Evolutionary conservation across 257 asterid genomes (phyloP), one percentile per base, ranked within the genome.

Genomic region (Solanum tarapatanum): DNA sequence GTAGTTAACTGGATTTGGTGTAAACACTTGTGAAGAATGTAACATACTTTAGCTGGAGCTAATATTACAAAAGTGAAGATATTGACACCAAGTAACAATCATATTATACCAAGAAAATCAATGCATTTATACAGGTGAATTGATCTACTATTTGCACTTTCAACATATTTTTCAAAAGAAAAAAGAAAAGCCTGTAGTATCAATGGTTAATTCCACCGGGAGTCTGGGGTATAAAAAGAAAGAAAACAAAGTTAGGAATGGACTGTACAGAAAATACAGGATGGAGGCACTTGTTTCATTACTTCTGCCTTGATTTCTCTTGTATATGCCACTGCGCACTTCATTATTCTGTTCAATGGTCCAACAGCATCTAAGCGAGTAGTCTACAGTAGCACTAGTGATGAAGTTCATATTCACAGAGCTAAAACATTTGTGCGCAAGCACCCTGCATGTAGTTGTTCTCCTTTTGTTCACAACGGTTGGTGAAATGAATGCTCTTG

Each of bases 191-290:
- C 84, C 66, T 14, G 14, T 35, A 80, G 28, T 10, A 82, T 35
- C 11, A 74, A 11, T 36, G 51, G 82, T 74, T 36, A 36, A 21
- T 36, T 17, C 19, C 82, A 73, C 82, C 5, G 1, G 5, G 82
- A 33, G 8, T 35, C 19, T 13, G 17, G 36, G 17, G 26, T 43
- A 26, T 14, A 82, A 48, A 26, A 51, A 51, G 8, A 41, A 16
- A 82, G 11, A 82, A 82, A 45, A 48, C 28, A 28, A 30, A 19
- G 69, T 30, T 16, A 28, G 30, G 85, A 48, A 82, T 82, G 43
- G 32, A 68, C 82, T 87, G 84, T 79, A 89, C 91, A 87, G 87
- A 70, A 19, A 69, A 48, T 79, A 55, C 45, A 60, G 51, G 35
- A 12, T 82, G 70, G n/a, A 69, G 87, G 64, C 84, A 48, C 51